These are phyloP conservation scores for Tagetes patula DNA, from an alignment of 129 eudicot genomes.

Conservation along the genomic window DNA sequence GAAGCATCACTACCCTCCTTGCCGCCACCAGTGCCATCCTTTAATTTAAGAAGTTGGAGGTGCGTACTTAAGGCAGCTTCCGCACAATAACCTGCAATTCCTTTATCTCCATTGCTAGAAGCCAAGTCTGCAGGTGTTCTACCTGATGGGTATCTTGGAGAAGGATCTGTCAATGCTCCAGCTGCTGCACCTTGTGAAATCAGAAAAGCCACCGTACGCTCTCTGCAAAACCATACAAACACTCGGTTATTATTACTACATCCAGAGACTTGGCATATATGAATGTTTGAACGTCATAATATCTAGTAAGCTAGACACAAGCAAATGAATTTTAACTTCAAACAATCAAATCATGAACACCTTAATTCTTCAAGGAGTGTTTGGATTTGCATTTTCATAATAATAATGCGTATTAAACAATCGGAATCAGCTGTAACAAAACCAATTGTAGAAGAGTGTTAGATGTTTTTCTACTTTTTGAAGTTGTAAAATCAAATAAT, in stretches of 20 bases:
- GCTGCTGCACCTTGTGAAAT: conserved; percentile 80
- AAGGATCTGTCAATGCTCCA: conserved; percentile 88
- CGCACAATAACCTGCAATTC: conserved; percentile 91
- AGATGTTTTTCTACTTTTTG: not conserved
- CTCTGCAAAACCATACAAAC: conserved; percentile 43
- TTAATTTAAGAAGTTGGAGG: conserved; percentile 54
- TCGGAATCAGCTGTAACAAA: conserved; percentile 1
- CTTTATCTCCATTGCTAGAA: conserved; percentile 85
- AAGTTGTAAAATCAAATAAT: not conserved
- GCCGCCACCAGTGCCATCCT: conserved; percentile 32
- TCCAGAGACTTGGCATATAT: not conserved
- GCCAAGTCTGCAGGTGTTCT: conserved; percentile 90
- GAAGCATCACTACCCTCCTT: conserved; percentile 39
- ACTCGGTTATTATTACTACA: not conserved
- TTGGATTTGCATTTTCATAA: not conserved
- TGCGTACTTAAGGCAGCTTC: conserved; percentile 78
- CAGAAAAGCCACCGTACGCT: conserved; percentile 76
- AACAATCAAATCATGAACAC: not conserved
- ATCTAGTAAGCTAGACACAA: not conserved
- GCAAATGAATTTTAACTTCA: not conserved
- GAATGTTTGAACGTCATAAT: not conserved
- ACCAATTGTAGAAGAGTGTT: not conserved
- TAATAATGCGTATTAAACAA: not conserved
- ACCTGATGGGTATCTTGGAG: conserved; percentile 73
- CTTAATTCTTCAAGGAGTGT: not conserved